phyloP scores from a whole-genome alignment of 2,329 filamentous ascomycete genomes.

The Diaporthe batatas region DNA sequence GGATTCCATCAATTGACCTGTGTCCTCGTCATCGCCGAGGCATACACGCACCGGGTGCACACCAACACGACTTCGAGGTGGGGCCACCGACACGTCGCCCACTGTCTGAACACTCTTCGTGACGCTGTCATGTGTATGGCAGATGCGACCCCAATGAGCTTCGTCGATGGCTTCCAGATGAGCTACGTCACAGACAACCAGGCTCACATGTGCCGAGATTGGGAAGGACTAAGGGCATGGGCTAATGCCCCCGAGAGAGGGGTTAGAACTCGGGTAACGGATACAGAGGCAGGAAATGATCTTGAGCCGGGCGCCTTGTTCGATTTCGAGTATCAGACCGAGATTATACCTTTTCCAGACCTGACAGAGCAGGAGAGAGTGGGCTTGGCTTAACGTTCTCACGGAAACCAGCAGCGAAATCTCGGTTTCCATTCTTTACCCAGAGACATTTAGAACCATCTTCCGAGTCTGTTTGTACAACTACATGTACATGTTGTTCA shows the following conservation, averaged over 20 bases:
- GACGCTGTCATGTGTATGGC: slow-evolving; percentile 24
- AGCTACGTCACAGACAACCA: too few species aligned
- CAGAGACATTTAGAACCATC: neutral
- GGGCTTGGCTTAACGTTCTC: neutral
- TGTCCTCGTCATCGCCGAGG: too few species aligned
- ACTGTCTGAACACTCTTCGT: slow-evolving; percentile 7
- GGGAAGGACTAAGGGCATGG: too few species aligned
- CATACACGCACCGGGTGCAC: too few species aligned
- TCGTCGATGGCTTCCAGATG: too few species aligned
- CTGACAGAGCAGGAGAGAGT: neutral
- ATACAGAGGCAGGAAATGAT: neutral
- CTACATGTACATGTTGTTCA: too few species aligned
- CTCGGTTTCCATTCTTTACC: neutral
- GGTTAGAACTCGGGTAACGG: neutral
- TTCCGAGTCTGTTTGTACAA: neutral
- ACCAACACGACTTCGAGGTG: too few species aligned
- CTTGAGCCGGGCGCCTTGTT: neutral
- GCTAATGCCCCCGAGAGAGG: neutral
- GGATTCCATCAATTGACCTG: too few species aligned
- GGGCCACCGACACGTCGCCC: neutral
- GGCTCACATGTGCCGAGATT: too few species aligned
- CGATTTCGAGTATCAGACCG: neutral
- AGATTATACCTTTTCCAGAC: neutral
- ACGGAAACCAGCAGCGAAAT: neutral
- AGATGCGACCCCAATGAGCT: neutral